These are phyloP conservation scores for Blastobotrys apis DNA, from an alignment of 1,139 yeast genomes.

Conservation along the genomic window DNA sequence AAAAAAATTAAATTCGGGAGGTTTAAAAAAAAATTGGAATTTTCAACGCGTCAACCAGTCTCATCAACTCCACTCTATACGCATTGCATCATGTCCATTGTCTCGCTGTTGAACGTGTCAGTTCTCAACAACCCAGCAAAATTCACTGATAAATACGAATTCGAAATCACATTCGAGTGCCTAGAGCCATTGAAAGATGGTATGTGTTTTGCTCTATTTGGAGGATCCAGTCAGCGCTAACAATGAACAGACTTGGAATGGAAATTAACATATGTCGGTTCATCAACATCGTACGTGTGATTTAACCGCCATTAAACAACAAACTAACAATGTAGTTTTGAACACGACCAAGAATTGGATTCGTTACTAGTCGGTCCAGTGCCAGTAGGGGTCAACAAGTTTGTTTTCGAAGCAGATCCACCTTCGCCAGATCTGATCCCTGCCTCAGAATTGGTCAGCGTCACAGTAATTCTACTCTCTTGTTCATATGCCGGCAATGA, in stretches of 20 bases:
- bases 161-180: conserved; percentile 96
- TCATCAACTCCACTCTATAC: too few species aligned
- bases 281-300: conserved; percentile 60
- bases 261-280: conserved; percentile 95
- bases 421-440: conserved; percentile 96
- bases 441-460: conserved; percentile 89
- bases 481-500: conserved; percentile 92
- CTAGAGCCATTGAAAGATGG: conserved; percentile 80
- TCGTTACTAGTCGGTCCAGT: conserved; percentile 96
- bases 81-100: conserved; percentile 76
- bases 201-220: conserved; percentile 48
- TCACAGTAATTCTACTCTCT: conserved; percentile 85
- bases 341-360: conserved; percentile 95
- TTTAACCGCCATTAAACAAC: not conserved
- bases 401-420: conserved; percentile 90
- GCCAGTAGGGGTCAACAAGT: conserved; percentile 94
- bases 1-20: too few species aligned
- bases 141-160: conserved; percentile 89
- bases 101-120: conserved; percentile 84
- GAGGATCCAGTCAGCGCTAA: not conserved
- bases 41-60: too few species aligned
- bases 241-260: conserved; percentile 68
- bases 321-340: conserved; percentile 39
- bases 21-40: too few species aligned
- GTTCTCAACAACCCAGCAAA: conserved; percentile 94